Evolutionary conservation across 371 early-diverging fungal species (phyloP), one percentile per base, ranked within the genome.

Genomic region (Saksenaea oblongispora): DNA sequence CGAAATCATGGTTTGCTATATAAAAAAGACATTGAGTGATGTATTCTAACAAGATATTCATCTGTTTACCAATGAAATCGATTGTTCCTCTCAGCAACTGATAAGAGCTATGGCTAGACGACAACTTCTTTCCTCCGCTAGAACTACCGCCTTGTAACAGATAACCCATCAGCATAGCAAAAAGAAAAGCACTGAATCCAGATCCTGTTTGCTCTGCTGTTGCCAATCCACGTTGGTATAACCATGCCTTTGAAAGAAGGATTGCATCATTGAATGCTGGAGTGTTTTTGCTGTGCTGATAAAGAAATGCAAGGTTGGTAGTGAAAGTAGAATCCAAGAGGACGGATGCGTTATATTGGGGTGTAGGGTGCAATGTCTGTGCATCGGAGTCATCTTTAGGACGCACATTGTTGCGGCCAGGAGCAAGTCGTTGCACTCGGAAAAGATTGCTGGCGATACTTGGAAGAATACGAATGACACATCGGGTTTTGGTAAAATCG

Each of bases 321-420:
- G 91, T 84, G 55, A 88, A 81, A 36, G 84, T 71, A 1, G 89
- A 88, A 64, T 97, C 98, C 64, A 81, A 75, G 54, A 94, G 79
- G 14, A 98, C 63, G 3, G 92, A 84, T 0, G 93, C 83, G 72
- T 97, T 98, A 84, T 98, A 98, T 51, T 86, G 91, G 27, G 98
- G 96, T 24, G 98, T 98, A 1, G 96, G 73, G 0, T 81, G 78
- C 9, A 47, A 22, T 14, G 70, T 65, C 1, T 57, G 59, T 13
- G 58, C 58, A 8, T 56, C 65, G 4, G 63, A 66, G 26, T 37
- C 64, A 42, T 53, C 63, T 24, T 75, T 71, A 7, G 84, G 78
- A 11, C 98, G 91, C 17, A 97, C 90, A 74, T 88, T 87, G 83
- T 93, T 93, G 63, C 92, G 88, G 1, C 72, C 84, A 8, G 97